Evolutionary conservation across 768 basidiomycete species (phyloP).

Genomic region (Rhodotorula sphaerocarpa): DNA sequence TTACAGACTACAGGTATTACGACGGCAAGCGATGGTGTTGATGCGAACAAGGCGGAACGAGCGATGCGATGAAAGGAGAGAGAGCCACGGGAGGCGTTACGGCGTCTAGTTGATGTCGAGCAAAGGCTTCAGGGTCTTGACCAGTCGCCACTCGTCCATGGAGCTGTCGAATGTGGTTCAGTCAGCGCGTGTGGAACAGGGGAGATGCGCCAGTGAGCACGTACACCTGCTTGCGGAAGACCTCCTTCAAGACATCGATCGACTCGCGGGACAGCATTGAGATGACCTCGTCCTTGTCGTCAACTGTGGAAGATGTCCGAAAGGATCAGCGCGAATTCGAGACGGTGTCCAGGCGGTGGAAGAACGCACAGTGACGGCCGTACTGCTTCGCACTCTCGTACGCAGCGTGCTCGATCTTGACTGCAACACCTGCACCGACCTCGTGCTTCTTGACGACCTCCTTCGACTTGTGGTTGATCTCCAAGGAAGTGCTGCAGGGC

Average conservation of each 20-base stretch:
- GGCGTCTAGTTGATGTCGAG: not conserved
- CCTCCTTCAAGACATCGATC: constrained; percentile 86
- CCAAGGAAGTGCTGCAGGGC: constrained; percentile 69
- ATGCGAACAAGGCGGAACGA: too few relatives aligned
- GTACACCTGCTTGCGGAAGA: constrained; percentile 41
- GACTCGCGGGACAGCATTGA: constrained; percentile 84
- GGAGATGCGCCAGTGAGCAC: not conserved
- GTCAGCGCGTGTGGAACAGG: not conserved
- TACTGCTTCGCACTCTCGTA: constrained; percentile 93
- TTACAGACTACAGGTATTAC: too few relatives aligned
- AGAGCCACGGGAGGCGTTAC: too few relatives aligned
- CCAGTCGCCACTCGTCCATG: not conserved
- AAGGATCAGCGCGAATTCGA: not conserved
- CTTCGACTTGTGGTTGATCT: constrained; percentile 87
- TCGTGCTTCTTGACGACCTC: constrained; percentile 90
- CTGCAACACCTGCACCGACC: constrained; percentile 90
- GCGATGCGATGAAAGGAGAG: too few relatives aligned
- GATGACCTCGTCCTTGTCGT: constrained; percentile 83
- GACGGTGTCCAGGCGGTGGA: not conserved
- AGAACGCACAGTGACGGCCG: constrained; percentile 74
- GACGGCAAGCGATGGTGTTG: too few relatives aligned
- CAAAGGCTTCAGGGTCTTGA: not conserved
- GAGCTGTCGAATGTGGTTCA: not conserved
- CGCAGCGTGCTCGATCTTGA: constrained; percentile 96
- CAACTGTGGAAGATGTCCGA: constrained; percentile 38